A percentile compares a stretch with the other conserved stretches of the same genome.
Evolutionary conservation across 768 basidiomycete species (phyloP).

Genomic region (Podaxis sp.): DNA sequence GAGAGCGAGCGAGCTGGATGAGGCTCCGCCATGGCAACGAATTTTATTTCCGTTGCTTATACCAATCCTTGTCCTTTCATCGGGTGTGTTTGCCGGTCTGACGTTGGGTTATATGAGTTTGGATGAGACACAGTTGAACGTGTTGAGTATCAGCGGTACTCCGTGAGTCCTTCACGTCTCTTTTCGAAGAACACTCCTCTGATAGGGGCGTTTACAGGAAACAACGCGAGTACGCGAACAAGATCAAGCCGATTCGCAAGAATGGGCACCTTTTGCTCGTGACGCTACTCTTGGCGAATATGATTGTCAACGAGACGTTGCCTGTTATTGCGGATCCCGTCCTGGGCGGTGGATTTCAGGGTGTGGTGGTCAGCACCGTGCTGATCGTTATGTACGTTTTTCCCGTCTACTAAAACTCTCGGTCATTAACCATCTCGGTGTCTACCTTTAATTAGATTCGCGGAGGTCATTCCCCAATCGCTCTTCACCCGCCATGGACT

Average conservation of each 20-base stretch:
- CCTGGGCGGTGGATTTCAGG: conserved; percentile 75
- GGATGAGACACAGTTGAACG: conserved; percentile 90
- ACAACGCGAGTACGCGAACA: conserved; percentile 78
- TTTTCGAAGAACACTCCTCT: background rate
- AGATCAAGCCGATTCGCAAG: conserved; percentile 84
- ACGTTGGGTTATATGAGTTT: conserved; percentile 92
- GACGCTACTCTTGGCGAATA: conserved; percentile 82
- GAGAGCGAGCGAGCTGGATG: conserved; percentile 27
- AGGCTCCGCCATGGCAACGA: conserved; percentile 29
- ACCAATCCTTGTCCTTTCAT: conserved; percentile 78
- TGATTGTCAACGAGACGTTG: conserved; percentile 89
- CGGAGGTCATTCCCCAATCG: conserved; percentile 91
- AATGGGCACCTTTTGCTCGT: conserved; percentile 83
- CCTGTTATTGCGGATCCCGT: conserved; percentile 82
- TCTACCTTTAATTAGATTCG: conserved; percentile 51
- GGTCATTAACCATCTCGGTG: background rate
- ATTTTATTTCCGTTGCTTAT: conserved; percentile 60
- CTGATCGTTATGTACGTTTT: conserved; percentile 82
- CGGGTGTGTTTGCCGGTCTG: conserved; percentile 88
- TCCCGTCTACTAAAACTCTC: background rate
- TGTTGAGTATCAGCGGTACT: conserved; percentile 82
- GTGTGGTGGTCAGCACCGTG: conserved; percentile 80
- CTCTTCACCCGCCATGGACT: conserved; percentile 91
- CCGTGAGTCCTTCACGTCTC: conserved; percentile 47
- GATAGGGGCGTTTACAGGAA: conserved; percentile 40